These are phyloP conservation scores for Bretziella fagacearum DNA, from an alignment of 2,329 filamentous ascomycete species.

Conservation along the genomic window DNA sequence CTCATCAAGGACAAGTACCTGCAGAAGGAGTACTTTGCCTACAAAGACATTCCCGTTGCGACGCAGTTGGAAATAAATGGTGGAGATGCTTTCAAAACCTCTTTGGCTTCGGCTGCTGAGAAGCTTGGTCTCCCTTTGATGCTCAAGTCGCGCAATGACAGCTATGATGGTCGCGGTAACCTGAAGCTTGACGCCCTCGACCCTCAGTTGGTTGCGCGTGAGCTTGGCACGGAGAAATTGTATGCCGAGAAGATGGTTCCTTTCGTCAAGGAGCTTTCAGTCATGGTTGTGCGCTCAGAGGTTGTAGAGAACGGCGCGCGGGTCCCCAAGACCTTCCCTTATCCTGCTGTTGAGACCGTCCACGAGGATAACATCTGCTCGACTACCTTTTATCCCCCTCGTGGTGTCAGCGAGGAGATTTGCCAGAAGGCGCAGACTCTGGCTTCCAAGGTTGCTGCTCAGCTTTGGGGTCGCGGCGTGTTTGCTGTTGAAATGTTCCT, in stretches of 20 bases:
- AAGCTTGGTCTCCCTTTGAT: conserved; percentile 70
- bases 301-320: conserved; percentile 32
- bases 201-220: conserved; percentile 43
- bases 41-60: conserved; percentile 54
- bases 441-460: conserved; percentile 60
- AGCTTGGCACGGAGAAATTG: conserved; percentile 52
- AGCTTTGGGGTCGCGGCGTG: conserved; percentile 74
- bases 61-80: conserved; percentile 47
- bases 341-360: conserved; percentile 82
- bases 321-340: conserved; percentile 43
- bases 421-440: conserved; percentile 54
- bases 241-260: conserved; percentile 85
- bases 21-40: conserved; percentile 66
- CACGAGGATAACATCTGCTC: conserved; percentile 95
- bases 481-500: conserved; percentile 97
- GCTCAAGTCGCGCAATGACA: conserved; percentile 79
- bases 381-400: conserved; percentile 71
- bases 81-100: conserved; percentile 36
- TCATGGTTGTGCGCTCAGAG: conserved; percentile 87
- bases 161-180: conserved; percentile 76
- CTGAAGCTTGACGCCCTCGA: conserved; percentile 30
- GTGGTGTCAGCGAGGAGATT: conserved; percentile 44
- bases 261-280: conserved; percentile 74
- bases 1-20: conserved; percentile 87
- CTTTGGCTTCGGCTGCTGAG: conserved; percentile 45